Base-by-base conservation (phyloP, 2,329 filamentous ascomycete genomes). In the Elsinoe ampelina region DNA sequence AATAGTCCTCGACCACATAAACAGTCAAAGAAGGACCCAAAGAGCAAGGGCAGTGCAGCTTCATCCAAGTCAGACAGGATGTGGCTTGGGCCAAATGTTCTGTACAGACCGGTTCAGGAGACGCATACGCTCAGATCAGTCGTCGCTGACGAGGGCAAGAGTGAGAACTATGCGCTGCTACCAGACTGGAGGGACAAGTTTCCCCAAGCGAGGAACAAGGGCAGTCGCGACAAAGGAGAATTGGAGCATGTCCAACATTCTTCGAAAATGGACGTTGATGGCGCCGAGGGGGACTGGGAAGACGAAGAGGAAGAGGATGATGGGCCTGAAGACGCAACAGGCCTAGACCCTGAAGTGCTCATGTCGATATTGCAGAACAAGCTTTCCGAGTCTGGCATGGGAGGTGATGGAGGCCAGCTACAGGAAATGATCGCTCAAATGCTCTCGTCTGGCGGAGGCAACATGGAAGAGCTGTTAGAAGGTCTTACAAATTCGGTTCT, bases 101-200 rank as follows among this genome's bases (percentile, higher is more conserved):
- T 45, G 6, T 41, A 42, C 26, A 55, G 42, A 20, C 11, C 52
- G 6, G 32, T 34, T 35, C 19, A 10, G 19, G 45, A 57, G 17
- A n/a, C 22, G 3, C 43, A 57, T 12, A 19, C 5, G 3, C 45
- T 32, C 54, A 47, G 54, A 47, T n/a, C 17, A 20, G 42, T 55
- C 3, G 19, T 50, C 10, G 34, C 51, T 1, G 55, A 58, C 7
- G 32, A 45, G 6, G 47, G 34, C 3, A n/a, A 47, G 41, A 22
- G 30, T 34, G 70, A 62, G 68, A 60, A 62, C 61, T 73, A 70
- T 56, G 69, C 75, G 3, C 61, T 77, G 12, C 59, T 78, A 22
- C 69, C 70, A 36, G 70, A 78, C 58, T 78, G 75, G 75, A 68
- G 69, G 58, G 65, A 71, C 54, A 67, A 68, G 30, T 70, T 72